phyloP scores from a whole-genome alignment of 805 yeast species.

The Ogataea neopini region DNA sequence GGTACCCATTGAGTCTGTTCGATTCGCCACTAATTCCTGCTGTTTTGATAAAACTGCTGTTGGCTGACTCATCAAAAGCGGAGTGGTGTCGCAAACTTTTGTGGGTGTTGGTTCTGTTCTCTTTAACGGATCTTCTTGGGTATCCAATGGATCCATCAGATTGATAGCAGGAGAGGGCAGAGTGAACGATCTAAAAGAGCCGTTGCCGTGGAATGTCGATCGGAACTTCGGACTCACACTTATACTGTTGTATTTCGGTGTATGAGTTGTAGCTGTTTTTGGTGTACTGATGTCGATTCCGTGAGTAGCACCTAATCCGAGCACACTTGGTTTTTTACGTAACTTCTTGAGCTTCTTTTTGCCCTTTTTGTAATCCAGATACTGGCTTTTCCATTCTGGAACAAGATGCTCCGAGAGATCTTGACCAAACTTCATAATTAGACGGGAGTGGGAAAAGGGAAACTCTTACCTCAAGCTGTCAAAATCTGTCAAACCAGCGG shows the following conservation, averaged over 20 bases:
- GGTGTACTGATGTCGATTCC: not conserved
- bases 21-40: not conserved
- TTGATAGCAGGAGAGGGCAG: conserved; percentile 31
- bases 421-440: conserved; percentile 65
- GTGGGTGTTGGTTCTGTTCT: not conserved
- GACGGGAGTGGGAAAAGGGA: too few species aligned
- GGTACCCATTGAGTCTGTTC: too few species aligned
- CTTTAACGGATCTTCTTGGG: not conserved
- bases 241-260: conserved; percentile 7
- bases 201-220: not conserved
- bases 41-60: not conserved
- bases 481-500: too few species aligned
- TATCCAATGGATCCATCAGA: conserved; percentile 8
- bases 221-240: conserved; percentile 1
- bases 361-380: conserved; percentile 65
- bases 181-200: conserved; percentile 21
- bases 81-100: conserved; percentile 13
- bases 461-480: too few species aligned
- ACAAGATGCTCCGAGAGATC: conserved; percentile 66
- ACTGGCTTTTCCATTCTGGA: conserved; percentile 87
- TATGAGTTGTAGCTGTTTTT: not conserved
- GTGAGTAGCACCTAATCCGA: not conserved
- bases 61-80: conserved; percentile 1
- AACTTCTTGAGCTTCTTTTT: conserved; percentile 39
- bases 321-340: conserved; percentile 21